Percentiles rank a stretch among this genome's conserved stretches.
Evolutionary conservation across 345 rosid species (phyloP).

Genomic region (Ceriops decandra): DNA sequence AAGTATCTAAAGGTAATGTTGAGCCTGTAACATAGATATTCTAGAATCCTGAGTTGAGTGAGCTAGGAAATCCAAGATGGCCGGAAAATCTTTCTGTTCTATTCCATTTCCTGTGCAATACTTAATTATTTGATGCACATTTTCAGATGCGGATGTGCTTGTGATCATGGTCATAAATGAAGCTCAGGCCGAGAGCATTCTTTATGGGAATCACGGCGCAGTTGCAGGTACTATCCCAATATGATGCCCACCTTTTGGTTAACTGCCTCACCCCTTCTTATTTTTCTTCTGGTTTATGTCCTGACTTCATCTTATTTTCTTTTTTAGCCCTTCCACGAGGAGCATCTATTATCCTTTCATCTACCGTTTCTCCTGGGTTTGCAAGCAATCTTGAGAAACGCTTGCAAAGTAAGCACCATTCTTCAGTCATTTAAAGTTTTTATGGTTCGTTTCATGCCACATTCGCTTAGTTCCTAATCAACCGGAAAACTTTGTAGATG

Average conservation of each 20-base stretch:
- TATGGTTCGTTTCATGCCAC: background rate
- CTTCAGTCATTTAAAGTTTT: background rate
- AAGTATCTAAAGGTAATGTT: slow-evolving; percentile 63
- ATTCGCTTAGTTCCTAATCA: background rate
- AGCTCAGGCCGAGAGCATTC: slow-evolving; percentile 75
- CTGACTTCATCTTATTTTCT: slow-evolving; percentile 23
- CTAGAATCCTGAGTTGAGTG: no score
- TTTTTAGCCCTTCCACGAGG: slow-evolving; percentile 66
- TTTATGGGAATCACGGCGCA: slow-evolving; percentile 78
- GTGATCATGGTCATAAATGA: slow-evolving; percentile 94
- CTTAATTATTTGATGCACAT: background rate
- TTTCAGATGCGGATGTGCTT: slow-evolving; percentile 74
- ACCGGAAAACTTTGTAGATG: slow-evolving; percentile 39
- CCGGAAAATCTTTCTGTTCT: no score
- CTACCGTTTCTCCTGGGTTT: slow-evolving; percentile 87
- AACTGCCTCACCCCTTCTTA: no score
- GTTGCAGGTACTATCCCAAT: slow-evolving; percentile 50
- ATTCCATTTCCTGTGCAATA: no score
- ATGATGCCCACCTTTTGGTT: slow-evolving; percentile 2
- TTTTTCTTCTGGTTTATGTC: slow-evolving; percentile 6
- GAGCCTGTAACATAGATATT: no score
- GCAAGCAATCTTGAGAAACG: slow-evolving; percentile 71
- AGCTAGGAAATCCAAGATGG: no score
- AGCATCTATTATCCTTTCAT: slow-evolving; percentile 71
- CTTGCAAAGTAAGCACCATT: slow-evolving; percentile 52